Evolutionary conservation across 1,284 basidiomycete genomes (phyloP).

Genomic region (Boletellus dicymbophilus): DNA sequence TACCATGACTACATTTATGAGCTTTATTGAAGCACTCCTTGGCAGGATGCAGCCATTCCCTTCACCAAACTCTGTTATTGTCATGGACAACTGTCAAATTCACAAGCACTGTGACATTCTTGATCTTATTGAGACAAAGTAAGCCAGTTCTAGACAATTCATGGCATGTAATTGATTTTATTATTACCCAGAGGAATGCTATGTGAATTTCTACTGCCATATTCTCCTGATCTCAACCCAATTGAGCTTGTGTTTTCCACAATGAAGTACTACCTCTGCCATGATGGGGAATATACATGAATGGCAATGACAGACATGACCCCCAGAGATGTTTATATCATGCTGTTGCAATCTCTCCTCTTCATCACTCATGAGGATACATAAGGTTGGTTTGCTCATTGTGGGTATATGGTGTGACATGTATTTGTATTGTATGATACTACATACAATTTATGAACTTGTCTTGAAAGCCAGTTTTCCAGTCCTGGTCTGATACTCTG

Average conservation of each 20-base stretch:
- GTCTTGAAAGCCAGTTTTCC: no score
- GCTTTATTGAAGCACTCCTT: background rate
- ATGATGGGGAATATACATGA: background rate
- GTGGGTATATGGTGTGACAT: no score
- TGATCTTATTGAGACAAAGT: background rate
- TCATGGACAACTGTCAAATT: background rate
- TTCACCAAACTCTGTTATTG: background rate
- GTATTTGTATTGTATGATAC: no score
- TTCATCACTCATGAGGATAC: conserved; percentile 2
- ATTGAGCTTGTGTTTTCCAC: conserved; percentile 9
- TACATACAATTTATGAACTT: no score
- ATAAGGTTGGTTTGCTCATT: conserved; percentile 1
- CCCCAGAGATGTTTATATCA: background rate
- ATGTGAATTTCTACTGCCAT: conserved; percentile 9
- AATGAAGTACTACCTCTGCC: conserved; percentile 6
- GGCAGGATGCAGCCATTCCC: background rate
- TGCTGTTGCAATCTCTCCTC: conserved; percentile 14
- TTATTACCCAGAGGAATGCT: background rate
- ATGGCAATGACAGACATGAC: conserved; percentile 6
- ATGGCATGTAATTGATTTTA: no score
- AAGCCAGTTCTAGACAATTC: no score
- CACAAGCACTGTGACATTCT: background rate
- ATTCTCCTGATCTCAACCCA: conserved; percentile 8
- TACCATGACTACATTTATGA: background rate
- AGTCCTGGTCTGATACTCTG: no score